Evolutionary conservation across 345 rosid species (phyloP), one percentile per base, ranked within the genome.

Genomic region (Rhizophora apiculata): DNA sequence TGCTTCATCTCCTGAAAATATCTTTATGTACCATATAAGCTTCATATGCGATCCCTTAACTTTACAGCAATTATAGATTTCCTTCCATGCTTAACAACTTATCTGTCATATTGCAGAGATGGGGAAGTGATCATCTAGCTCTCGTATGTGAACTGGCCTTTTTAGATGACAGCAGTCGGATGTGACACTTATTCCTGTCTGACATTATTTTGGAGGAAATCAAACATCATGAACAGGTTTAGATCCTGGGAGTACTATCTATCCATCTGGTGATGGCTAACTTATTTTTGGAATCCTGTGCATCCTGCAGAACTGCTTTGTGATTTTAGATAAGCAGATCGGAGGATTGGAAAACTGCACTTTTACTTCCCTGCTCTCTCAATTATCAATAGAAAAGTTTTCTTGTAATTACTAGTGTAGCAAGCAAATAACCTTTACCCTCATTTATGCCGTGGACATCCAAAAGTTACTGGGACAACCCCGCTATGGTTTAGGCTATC

Each of bases 61-160:
- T 43, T 43, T 13, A 1, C 49, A 43, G 19, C 49, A 43, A 11
- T 43, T 13, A 43, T 13, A 4, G 49, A 43, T 43, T 43, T 43
- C 18, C 19, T 43, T 43, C 15, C 49, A 13, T 13, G 49, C 19
- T 43, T 43, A 11, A 43, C 49, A 13, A 13, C 19, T 43, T 43
- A 3, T 43, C 49, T 3, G 49, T 13, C 49, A 19, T 66, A 21
- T 30, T 71, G 78, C 84, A 94, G 99, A 88, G 79, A 70, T 95
- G 92, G 90, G 97, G 49, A 71, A 95, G 97, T 26, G 96, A 95
- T 78, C 99, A 95, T 81, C 99, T 95, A 55, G 96, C 99, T 53
- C 86, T 94, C 53, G 97, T 81, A 52, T 91, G 97, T 49, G 99
- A 92, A 74, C 82, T 95, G 68, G 96, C 88, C 59, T 89, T 89